Evolutionary conservation across 768 basidiomycete genomes (phyloP), one percentile per base, ranked within the genome.

Genomic region (Cystofilobasidium capitatum): DNA sequence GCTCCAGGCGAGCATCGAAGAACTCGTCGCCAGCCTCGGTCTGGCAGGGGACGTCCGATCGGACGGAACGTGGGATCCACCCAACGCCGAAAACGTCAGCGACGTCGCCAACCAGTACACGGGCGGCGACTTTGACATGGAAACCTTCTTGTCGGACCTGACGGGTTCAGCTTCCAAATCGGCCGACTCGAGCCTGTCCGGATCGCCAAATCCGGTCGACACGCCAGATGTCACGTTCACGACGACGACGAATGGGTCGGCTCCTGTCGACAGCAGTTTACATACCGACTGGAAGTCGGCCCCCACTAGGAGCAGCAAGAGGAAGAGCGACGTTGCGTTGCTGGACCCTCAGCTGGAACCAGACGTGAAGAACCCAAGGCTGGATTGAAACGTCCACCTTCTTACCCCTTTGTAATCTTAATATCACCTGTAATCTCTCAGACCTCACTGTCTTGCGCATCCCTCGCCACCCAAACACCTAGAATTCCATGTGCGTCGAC

Each of bases 1-100:
- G 0, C 66, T 68, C 3, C 66, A 68, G 31, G 51, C 51, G 40
- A 62, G 55, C 54, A 68, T 68, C 40, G 39, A 49, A 2, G 60
- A 60, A 22, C 57, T 68, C n/a, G 66, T 68, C 62, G 40, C 51
- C 5, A 40, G 40, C 20, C 51, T 68, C 17, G 66, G 66, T 7
- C 17, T 68, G 9, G 54, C 45, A 22, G 33, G 40, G 20, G 59
- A 31, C 24, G 3, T 40, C 3, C 37, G 59, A 5, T n/a, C 36
- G 3, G 58, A 58, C n/a, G 35, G 58, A 12, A n/a, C 16, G 12
- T 40, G 39, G 26, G 59, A 29, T 40, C 40, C 29, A 26, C 58
- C 35, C 3, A 4, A 5, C 2, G 58, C 39, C 2, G 36, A 26
- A 3, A 13, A 1, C 20, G 58, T 40, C n/a, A 40, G 36, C 64